phyloP scores from a whole-genome alignment of 306 rosid genomes.

The Dalbergia oliveri region DNA sequence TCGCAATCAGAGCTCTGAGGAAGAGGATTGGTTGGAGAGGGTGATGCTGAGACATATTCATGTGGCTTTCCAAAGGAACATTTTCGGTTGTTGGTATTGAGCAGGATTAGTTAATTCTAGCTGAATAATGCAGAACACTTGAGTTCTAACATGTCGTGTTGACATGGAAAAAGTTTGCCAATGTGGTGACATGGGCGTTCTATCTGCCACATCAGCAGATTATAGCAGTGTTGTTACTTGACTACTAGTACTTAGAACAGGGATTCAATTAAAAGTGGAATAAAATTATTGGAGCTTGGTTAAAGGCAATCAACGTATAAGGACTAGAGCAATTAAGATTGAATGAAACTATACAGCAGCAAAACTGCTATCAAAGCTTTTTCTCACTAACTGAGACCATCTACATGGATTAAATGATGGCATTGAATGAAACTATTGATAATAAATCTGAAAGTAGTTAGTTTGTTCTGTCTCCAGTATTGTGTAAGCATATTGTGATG shows the following conservation, averaged over 20 bases:
- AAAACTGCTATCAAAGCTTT: too few relatives aligned
- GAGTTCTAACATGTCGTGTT: neutral
- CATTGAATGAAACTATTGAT: neutral
- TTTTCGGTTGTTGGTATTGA: conserved; percentile 62
- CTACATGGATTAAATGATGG: too few relatives aligned
- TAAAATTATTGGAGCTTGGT: neutral
- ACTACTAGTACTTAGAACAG: neutral
- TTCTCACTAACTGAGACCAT: too few relatives aligned
- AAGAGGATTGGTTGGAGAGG: conserved; percentile 59
- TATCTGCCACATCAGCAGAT: conserved; percentile 15
- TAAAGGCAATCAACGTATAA: too few relatives aligned
- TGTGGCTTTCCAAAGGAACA: conserved; percentile 47
- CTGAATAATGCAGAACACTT: conserved; percentile 9
- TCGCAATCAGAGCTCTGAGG: conserved; percentile 65
- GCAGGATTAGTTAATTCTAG: conserved; percentile 52
- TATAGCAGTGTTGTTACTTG: conserved; percentile 2
- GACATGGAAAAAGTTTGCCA: conserved; percentile 2
- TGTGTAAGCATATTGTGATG: neutral
- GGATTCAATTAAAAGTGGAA: conserved; percentile 30
- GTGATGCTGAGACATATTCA: conserved; percentile 64
- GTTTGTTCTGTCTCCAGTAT: neutral
- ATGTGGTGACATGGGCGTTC: neutral
- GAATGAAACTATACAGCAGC: too few relatives aligned
- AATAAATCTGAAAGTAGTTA: neutral
- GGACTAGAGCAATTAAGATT: neutral